Percentiles rank a stretch among this genome's conserved stretches.
Evolutionary conservation across 345 rosid species (phyloP).

Genomic region (Geranium brycei): DNA sequence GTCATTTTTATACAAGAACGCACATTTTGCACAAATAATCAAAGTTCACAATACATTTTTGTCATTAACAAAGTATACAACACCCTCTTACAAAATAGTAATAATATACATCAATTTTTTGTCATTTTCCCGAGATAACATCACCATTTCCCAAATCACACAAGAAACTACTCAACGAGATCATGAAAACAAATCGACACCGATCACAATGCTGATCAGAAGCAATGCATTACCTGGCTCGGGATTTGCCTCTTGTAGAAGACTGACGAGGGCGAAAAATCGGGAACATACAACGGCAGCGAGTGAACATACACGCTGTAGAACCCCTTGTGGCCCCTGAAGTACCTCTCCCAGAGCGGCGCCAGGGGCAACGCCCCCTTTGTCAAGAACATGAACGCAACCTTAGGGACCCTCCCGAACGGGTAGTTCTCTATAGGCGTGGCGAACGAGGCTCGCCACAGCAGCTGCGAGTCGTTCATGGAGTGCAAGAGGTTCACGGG

Average conservation of each 20-base stretch:
- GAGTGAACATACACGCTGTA: constrained; percentile 71
- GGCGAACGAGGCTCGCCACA: constrained; percentile 76
- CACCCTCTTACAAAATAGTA: too few relatives aligned
- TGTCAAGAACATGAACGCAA: constrained; percentile 90
- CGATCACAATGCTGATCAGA: too few relatives aligned
- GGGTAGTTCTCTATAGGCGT: constrained; percentile 47
- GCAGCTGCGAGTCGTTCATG: constrained; percentile 63
- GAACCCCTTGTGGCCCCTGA: constrained; percentile 48
- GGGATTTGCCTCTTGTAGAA: constrained; percentile 77
- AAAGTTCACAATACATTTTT: too few relatives aligned
- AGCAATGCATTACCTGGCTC: constrained; percentile 60
- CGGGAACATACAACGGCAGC: constrained; percentile 40
- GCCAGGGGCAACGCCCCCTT: constrained; percentile 82
- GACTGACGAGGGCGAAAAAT: constrained; percentile 41
- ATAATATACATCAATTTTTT: too few relatives aligned
- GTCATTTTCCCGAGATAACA: too few relatives aligned
- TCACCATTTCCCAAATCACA: too few relatives aligned
- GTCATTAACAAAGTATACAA: too few relatives aligned
- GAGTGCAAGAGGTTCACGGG: constrained; percentile 42
- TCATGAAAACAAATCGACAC: too few relatives aligned
- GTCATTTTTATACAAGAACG: too few relatives aligned
- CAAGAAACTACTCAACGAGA: too few relatives aligned
- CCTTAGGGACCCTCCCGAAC: constrained; percentile 56
- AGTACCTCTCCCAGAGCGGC: constrained; percentile 87
- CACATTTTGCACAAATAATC: too few relatives aligned